Conservation (phyloP, 306 rosid genomes). For the Cyclanthera cordifolia region DNA sequence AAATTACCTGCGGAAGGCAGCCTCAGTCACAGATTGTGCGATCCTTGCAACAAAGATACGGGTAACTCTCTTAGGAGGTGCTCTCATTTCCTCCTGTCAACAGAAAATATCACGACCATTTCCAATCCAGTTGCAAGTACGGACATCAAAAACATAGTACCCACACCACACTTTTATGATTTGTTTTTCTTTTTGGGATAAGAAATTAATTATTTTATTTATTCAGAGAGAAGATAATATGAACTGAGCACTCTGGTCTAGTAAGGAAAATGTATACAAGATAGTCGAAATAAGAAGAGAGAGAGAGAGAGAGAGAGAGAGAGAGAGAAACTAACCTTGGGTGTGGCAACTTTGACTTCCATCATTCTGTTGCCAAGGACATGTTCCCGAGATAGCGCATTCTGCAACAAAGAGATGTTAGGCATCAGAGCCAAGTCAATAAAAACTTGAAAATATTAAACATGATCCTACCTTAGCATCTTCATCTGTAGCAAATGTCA, state of each 20-base stretch:
- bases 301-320: background rate
- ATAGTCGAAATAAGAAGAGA: background rate
- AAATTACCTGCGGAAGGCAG: conserved; percentile 62
- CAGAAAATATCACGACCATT: conserved; percentile 3
- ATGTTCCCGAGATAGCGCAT: conserved; percentile 65
- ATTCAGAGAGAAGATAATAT: background rate
- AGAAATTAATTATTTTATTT: too few relatives aligned
- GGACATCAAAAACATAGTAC: conserved; percentile 5
- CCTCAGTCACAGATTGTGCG: conserved; percentile 80
- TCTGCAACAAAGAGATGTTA: conserved; percentile 33
- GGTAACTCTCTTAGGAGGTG: conserved; percentile 69
- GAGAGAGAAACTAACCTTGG: conserved; percentile 44
- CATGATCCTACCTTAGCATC: conserved; percentile 66
- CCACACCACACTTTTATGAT: background rate
- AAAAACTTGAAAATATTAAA: background rate
- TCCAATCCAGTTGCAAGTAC: background rate
- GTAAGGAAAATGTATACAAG: background rate
- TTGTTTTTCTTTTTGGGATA: too few relatives aligned
- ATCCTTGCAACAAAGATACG: conserved; percentile 94
- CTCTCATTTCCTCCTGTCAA: conserved; percentile 93
- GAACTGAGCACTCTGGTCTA: background rate
- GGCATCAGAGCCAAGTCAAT: background rate
- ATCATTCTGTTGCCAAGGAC: conserved; percentile 78
- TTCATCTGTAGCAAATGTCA: conserved; percentile 70
- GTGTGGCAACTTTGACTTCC: conserved; percentile 98